phyloP scores from a whole-genome alignment of 2,329 filamentous ascomycete genomes.

The Verticillium zaregamsianum region DNA sequence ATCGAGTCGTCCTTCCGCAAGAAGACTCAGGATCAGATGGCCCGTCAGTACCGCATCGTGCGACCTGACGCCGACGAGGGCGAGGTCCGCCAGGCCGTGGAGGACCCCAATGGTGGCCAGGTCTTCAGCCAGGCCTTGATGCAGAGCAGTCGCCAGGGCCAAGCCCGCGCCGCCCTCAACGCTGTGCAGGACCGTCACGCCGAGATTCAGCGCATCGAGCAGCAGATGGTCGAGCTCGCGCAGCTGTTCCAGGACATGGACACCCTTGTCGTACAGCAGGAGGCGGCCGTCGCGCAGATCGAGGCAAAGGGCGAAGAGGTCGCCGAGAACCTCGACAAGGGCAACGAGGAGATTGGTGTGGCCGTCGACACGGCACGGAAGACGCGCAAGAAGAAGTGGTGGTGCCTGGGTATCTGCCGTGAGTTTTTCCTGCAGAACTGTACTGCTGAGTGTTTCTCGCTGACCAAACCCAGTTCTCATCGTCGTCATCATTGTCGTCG shows the following conservation, averaged over 20 bases:
- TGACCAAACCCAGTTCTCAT: constrained; percentile 45
- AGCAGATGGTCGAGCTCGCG: constrained; percentile 80
- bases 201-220: constrained; percentile 88
- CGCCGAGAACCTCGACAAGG: constrained; percentile 77
- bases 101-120: constrained; percentile 59
- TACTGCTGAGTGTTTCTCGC: constrained; percentile 4
- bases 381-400: constrained; percentile 94
- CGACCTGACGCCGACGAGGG: constrained; percentile 73
- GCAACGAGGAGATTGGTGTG: constrained; percentile 76
- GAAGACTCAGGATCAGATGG: constrained; percentile 77
- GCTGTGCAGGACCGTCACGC: constrained; percentile 81
- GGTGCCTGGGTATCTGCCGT: constrained; percentile 74
- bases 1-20: constrained; percentile 77
- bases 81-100: constrained; percentile 74
- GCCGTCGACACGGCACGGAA: constrained; percentile 78
- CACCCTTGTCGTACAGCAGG: constrained; percentile 79
- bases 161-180: constrained; percentile 73
- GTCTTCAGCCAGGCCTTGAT: constrained; percentile 87
- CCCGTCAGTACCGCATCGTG: constrained; percentile 86
- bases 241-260: constrained; percentile 90
- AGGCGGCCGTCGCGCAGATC: constrained; percentile 73
- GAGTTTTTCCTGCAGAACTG: constrained; percentile 21
- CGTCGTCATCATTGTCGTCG: constrained; percentile 46
- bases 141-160: constrained; percentile 73
- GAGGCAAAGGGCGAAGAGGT: constrained; percentile 85